Percentiles rank a stretch among this genome's conserved stretches.
Conservation (phyloP, 169 alveolate genomes). For the Theileria sp. region DNA sequence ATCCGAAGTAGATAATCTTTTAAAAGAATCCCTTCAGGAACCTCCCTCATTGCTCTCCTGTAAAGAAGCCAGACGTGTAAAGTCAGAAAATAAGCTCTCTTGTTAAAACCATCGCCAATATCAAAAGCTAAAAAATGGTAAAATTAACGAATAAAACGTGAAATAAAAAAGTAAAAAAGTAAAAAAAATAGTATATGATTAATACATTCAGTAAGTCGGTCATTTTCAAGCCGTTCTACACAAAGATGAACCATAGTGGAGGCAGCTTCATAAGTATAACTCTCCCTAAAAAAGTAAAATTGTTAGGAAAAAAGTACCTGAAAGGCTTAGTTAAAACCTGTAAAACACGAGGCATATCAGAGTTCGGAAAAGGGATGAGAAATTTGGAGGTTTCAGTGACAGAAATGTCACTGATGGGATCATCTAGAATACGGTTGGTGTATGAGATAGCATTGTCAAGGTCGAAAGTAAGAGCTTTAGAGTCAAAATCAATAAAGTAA, state of each 20-base stretch:
- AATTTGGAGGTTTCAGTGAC: slow-evolving; percentile 35
- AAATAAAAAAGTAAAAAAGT: not conserved
- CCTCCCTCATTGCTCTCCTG: slow-evolving; percentile 68
- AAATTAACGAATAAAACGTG: not conserved
- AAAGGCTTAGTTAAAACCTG: slow-evolving; percentile 53
- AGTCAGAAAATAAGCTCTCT: slow-evolving; percentile 69
- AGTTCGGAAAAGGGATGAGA: slow-evolving; percentile 54
- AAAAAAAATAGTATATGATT: not conserved
- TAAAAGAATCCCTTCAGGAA: slow-evolving; percentile 70
- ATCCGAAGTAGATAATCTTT: slow-evolving; percentile 67
- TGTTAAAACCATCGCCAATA: slow-evolving; percentile 73
- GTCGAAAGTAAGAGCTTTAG: slow-evolving; percentile 11
- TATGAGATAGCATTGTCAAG: slow-evolving; percentile 24
- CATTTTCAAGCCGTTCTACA: slow-evolving; percentile 75
- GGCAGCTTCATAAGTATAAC: slow-evolving; percentile 66
- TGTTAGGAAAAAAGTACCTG: slow-evolving; percentile 22
- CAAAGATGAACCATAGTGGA: slow-evolving; percentile 69
- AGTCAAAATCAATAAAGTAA: not conserved
- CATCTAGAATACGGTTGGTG: slow-evolving; percentile 44
- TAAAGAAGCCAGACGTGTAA: slow-evolving; percentile 74
- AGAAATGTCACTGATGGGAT: slow-evolving; percentile 51
- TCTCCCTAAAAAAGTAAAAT: slow-evolving; percentile 13
- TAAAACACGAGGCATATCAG: slow-evolving; percentile 22
- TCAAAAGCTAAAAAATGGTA: slow-evolving; percentile 43
- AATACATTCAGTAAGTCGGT: slow-evolving; percentile 45